phyloP scores from a whole-genome alignment of 2,329 filamentous ascomycete species.

The Venturia effusa region DNA sequence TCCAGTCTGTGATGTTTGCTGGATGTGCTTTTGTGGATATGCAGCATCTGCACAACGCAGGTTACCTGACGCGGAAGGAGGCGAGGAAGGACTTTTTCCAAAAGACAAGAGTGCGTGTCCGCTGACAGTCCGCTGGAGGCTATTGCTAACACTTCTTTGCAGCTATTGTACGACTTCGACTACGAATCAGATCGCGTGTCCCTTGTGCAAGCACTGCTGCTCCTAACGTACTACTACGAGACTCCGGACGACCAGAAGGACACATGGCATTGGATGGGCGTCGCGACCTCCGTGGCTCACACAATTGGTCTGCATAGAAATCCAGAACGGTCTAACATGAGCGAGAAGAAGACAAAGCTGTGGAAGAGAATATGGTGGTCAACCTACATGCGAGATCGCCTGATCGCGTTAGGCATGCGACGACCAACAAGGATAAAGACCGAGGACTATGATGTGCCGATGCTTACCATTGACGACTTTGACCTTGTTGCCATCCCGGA shows the following conservation, averaged over 20 bases:
- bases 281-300: constrained; percentile 83
- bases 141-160: constrained; percentile 7
- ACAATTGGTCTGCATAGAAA: constrained; percentile 90
- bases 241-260: constrained; percentile 95
- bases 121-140: neutral
- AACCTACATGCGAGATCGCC: constrained; percentile 86
- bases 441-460: constrained; percentile 86
- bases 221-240: constrained; percentile 98
- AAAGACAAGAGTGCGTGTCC: constrained; percentile 61
- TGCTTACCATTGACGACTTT: constrained; percentile 77
- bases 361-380: constrained; percentile 99
- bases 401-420: constrained; percentile 89
- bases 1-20: constrained; percentile 92
- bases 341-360: constrained; percentile 60
- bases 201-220: constrained; percentile 74
- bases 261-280: constrained; percentile 98
- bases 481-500: constrained; percentile 61
- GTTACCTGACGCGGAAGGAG: constrained; percentile 66
- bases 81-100: constrained; percentile 84
- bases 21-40: constrained; percentile 82
- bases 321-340: constrained; percentile 67
- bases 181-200: constrained; percentile 85
- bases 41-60: constrained; percentile 62
- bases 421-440: constrained; percentile 86
- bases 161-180: constrained; percentile 89